Base-by-base conservation (phyloP, 2,329 filamentous ascomycete species). In the Chaetomiaceae sp. region DNA sequence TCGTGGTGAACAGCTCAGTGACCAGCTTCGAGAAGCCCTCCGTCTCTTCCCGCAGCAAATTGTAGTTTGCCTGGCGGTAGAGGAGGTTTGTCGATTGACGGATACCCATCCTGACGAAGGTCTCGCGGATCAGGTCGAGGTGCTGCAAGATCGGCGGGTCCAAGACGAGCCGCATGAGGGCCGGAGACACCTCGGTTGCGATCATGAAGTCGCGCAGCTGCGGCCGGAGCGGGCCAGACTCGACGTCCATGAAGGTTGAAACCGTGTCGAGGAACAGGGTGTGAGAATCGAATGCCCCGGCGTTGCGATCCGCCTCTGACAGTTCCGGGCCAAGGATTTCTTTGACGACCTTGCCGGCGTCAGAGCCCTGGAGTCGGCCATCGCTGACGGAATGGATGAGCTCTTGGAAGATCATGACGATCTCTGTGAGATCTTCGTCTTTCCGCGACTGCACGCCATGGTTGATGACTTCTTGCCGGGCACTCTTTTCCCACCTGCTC, bases 21-120 rank as follows among this genome's bases (percentile, higher is more conserved):
- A 96, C 84, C 43, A 99, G 82, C 69, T 99, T 99, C 0, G 94
- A 91, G 67, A 96, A 99, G 37, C 95, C 94, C 71, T 99, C 94
- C 0, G 90, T 90, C 71, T 99, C 94, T 72, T 99, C 94, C 40
- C 94, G 85, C 19, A 99, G 76, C 7, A 99, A 75, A 65, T 99
- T 99, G 75, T 96, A 97, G 69, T 96, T 97, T 14, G 92, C 90
- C 71, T 97, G 94, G 56, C 91, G 87, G 69, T 99, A 99, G 0
- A 99, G 80, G 4, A 94, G 78, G 63, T 96, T 95, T 7, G 94
- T 99, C 45, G 91, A 88, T 65, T 95, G 91, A 51, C 92, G 85
- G 60, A 96, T 91, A 15, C 87, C 87, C 66, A 94, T 83, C 61
- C 86, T 86, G 53, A 81, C 77, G 68, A 97, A 99, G 6, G 86